Conservation (phyloP, 2,329 filamentous ascomycete genomes). For the Penicillium sp. region DNA sequence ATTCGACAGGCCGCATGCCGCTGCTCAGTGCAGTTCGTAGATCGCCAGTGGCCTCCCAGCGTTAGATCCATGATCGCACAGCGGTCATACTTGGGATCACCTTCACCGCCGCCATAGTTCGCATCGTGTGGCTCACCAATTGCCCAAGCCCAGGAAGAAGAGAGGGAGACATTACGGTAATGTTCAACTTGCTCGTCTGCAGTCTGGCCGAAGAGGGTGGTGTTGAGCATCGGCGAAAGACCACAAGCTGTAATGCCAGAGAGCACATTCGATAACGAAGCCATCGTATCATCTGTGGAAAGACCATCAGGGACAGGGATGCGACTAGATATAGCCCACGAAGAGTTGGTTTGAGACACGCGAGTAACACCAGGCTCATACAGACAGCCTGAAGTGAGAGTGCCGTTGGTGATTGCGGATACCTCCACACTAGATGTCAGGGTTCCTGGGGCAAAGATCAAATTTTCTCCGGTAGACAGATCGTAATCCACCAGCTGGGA, state of each 20-base stretch:
- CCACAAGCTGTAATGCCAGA: slow-evolving; percentile 54
- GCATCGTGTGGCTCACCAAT: slow-evolving; percentile 53
- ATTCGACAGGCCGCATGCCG: slow-evolving; percentile 58
- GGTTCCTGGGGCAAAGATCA: slow-evolving; percentile 52
- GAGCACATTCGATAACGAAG: slow-evolving; percentile 34
- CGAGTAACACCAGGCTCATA: slow-evolving; percentile 44
- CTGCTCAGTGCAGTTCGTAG: slow-evolving; percentile 52
- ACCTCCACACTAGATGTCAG: slow-evolving; percentile 41
- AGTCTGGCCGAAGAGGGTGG: slow-evolving; percentile 51
- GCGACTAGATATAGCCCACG: slow-evolving; percentile 48
- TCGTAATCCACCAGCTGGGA: slow-evolving; percentile 57
- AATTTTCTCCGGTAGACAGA: slow-evolving; percentile 48
- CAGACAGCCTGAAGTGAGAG: slow-evolving; percentile 53
- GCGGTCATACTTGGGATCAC: slow-evolving; percentile 40
- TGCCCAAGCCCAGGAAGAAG: slow-evolving; percentile 61
- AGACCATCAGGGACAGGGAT: slow-evolving; percentile 29
- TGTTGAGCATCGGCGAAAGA: slow-evolving; percentile 59
- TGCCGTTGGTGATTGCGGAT: slow-evolving; percentile 38
- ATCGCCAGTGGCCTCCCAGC: slow-evolving; percentile 56
- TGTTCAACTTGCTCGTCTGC: slow-evolving; percentile 46
- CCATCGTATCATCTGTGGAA: slow-evolving; percentile 27
- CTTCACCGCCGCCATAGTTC: slow-evolving; percentile 28
- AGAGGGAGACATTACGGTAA: slow-evolving; percentile 53
- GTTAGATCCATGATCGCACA: slow-evolving; percentile 56
- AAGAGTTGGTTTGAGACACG: slow-evolving; percentile 50